Base-by-base conservation (phyloP, 805 yeast genomes). In the Metschnikowia chrysomelidarum region DNA sequence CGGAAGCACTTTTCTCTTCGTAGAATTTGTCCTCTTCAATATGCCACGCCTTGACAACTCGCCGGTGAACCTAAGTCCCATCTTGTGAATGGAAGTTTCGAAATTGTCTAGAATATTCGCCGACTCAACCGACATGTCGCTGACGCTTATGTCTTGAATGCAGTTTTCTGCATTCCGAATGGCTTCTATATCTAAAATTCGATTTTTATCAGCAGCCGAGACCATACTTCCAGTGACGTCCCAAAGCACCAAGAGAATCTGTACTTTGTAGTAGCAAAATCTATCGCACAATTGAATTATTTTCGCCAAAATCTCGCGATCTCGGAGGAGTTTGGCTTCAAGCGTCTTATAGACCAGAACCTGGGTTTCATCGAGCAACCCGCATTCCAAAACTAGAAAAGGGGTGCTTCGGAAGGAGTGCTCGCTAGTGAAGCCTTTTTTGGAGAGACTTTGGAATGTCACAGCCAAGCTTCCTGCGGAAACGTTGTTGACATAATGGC, bases 341-440 rank as follows among this genome's bases (percentile, higher is more conserved):
- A 66, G 47, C 3, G 47, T 39, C 18, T 21, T 17, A 16, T 46
- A 43, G 7, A 39, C 27, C 5, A 28, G 4, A 9, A 34, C 22
- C 12, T 44, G 47, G 4, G 40, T 49, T 7, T 46, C 34, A 14
- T 54, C 48, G 2, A 60, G 47, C 16, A 70, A 47, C 3, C 84
- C 84, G 43, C 79, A 65, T 44, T 76, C 80, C 47, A 78, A 63
- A 3, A 80, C 43, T 4, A 80, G 35, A 34, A 74, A 66, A 1
- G 71, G 62, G 4, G 72, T 53, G 15, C 58, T 54, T 18, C 57
- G 50, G 45, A 74, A 73, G 32, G 62, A 62, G 7, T 54, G 55
- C 19, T 59, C 59, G 17, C 63, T 61, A 17, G 63, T 43, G 34
- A 61, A 55, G 16, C 62, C 53, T 11, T 58, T 62, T 8, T 49